phyloP scores from a whole-genome alignment of 768 basidiomycete species.

The Trametes cingulata region DNA sequence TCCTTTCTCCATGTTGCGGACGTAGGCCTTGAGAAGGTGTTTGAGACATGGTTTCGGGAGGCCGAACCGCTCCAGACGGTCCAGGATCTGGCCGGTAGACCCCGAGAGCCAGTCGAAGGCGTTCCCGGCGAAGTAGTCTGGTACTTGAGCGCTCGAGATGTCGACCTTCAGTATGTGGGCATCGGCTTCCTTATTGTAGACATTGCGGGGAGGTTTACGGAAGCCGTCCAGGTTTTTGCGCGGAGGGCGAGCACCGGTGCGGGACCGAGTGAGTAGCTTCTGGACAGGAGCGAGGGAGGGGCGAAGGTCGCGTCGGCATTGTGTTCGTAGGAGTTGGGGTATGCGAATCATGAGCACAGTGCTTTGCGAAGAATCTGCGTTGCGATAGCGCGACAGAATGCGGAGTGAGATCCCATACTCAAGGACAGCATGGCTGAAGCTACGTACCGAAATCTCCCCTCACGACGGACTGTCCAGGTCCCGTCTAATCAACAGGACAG shows the following conservation, averaged over 20 bases:
- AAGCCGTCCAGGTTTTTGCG: not conserved
- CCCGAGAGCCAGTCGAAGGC: constrained; percentile 42
- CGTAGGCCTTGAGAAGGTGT: constrained; percentile 46
- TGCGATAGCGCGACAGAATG: not conserved
- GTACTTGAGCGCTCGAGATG: constrained; percentile 12
- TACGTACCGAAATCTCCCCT: too few species aligned
- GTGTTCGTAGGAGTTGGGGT: not conserved
- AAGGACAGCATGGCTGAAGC: not conserved
- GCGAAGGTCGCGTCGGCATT: not conserved
- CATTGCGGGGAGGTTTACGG: not conserved
- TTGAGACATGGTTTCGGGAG: constrained; percentile 41
- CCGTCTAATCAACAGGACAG: too few species aligned
- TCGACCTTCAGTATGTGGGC: not conserved
- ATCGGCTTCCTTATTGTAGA: not conserved
- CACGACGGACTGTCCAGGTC: too few species aligned
- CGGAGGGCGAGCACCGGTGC: not conserved
- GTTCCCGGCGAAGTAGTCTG: constrained; percentile 38
- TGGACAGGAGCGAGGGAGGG: not conserved
- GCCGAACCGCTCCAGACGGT: constrained; percentile 51
- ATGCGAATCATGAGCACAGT: constrained; percentile 5
- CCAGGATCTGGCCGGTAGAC: constrained; percentile 24
- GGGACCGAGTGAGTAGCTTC: not conserved
- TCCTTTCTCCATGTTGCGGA: constrained; percentile 35
- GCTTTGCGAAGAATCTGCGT: too few species aligned
- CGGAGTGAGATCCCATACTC: too few species aligned